Conservation (phyloP, 164 flowering plant genomes). For the Tinospora cordifolia region DNA sequence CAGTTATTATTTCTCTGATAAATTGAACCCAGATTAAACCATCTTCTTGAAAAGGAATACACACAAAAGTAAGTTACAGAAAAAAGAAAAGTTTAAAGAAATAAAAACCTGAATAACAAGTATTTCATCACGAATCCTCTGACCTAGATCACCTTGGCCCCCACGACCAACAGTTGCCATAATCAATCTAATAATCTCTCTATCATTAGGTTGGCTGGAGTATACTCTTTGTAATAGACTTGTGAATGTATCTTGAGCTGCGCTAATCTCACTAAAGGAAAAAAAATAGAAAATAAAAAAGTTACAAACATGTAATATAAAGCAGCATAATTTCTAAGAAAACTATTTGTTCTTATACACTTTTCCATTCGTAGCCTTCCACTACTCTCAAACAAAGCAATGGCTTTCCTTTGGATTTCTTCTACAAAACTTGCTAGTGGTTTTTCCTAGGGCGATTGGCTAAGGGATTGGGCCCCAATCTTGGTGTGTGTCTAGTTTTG, state of each 20-base stretch:
- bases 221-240: conserved; percentile 21
- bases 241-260: conserved; percentile 27
- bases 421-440: no score
- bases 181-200: conserved; percentile 23
- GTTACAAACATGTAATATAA: background rate
- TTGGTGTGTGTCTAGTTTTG: no score
- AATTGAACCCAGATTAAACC: background rate
- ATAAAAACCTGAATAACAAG: conserved; percentile 26
- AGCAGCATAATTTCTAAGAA: background rate
- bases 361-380: background rate
- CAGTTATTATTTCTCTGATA: conserved; percentile 29
- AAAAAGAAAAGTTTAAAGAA: background rate
- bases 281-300: background rate
- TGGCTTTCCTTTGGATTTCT: no score
- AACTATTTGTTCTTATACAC: background rate
- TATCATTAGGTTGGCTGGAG: conserved; percentile 19
- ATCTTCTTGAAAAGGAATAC: background rate
- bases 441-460: no score
- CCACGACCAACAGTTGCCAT: conserved; percentile 27
- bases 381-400: background rate
- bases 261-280: conserved; percentile 27
- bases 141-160: conserved; percentile 29
- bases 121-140: conserved; percentile 29
- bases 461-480: no score
- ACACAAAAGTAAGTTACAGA: background rate